A percentile compares a stretch with the other conserved stretches of the same genome.
phyloP scores from a whole-genome alignment of 805 yeast species.

The Candida hispaniensis region DNA sequence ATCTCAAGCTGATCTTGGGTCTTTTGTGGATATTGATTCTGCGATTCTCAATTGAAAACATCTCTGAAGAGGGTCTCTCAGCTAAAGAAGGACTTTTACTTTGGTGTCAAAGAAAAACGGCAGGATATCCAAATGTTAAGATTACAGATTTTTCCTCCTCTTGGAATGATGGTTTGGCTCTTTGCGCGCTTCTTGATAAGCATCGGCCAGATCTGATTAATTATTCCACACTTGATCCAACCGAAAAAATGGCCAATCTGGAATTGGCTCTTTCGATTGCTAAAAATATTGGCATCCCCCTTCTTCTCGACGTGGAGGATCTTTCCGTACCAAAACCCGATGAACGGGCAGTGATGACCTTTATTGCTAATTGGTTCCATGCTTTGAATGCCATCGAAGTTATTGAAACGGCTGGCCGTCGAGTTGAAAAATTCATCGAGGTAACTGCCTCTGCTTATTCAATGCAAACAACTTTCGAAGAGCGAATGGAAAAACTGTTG shows the following conservation, averaged over 20 bases:
- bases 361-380: conserved; percentile 49
- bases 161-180: conserved; percentile 44
- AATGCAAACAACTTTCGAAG: conserved; percentile 30
- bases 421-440: conserved; percentile 32
- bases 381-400: conserved; percentile 32
- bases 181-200: conserved; percentile 37
- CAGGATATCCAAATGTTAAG: conserved; percentile 30
- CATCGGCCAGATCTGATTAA: conserved; percentile 35
- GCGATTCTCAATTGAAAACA: conserved; percentile 32
- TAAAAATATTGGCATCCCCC: conserved; percentile 39
- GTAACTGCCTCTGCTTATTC: conserved; percentile 26
- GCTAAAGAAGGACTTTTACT: conserved; percentile 37
- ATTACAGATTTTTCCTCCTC: conserved; percentile 43
- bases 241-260: conserved; percentile 28
- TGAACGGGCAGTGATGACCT: conserved; percentile 49
- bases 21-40: conserved; percentile 58
- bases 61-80: conserved; percentile 31
- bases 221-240: conserved; percentile 26
- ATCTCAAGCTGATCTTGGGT: conserved; percentile 83
- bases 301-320: conserved; percentile 46
- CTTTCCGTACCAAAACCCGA: conserved; percentile 42
- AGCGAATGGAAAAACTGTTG: conserved; percentile 26
- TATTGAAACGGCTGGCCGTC: conserved; percentile 32
- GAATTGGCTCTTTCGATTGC: conserved; percentile 36
- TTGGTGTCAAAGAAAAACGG: conserved; percentile 45